These are phyloP conservation scores for Lepiota venenata DNA, from an alignment of 768 basidiomycete species.

Conservation along the genomic window DNA sequence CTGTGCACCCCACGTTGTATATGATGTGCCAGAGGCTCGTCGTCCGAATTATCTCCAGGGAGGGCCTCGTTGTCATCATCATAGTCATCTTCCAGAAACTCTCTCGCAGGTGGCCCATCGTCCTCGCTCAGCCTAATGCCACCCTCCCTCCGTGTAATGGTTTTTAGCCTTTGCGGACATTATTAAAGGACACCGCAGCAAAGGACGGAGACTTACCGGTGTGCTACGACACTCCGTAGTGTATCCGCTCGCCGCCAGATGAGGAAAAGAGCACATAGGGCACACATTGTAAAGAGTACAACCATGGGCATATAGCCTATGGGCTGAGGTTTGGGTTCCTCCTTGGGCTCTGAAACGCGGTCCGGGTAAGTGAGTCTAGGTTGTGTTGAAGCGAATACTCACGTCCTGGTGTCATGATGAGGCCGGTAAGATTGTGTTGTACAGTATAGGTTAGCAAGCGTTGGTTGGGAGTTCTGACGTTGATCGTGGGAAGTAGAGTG, in stretches of 20 bases:
- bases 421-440: neutral
- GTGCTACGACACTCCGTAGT: constrained; percentile 56
- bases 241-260: constrained; percentile 60
- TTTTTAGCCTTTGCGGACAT: constrained; percentile 47
- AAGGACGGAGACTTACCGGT: constrained; percentile 41
- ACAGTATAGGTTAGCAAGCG: neutral
- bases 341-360: constrained; percentile 46
- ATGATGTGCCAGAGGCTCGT: constrained; percentile 26
- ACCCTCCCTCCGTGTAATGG: constrained; percentile 50
- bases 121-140: constrained; percentile 66
- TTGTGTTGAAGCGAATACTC: neutral
- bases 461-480: neutral
- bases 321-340: constrained; percentile 60
- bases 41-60: constrained; percentile 19
- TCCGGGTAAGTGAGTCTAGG: neutral
- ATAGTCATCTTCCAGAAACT: constrained; percentile 59
- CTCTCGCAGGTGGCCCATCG: constrained; percentile 66
- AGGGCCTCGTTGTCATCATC: constrained; percentile 37
- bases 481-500: too few species aligned
- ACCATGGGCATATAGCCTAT: constrained; percentile 54
- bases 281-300: constrained; percentile 55
- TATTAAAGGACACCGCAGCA: neutral
- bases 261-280: constrained; percentile 53
- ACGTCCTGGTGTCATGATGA: constrained; percentile 12
- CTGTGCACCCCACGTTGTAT: constrained; percentile 19